Evolutionary conservation across 192 early-diverging fungal genomes (phyloP), one percentile per base, ranked within the genome.

Genomic region (Dimargaris cristalligena): DNA sequence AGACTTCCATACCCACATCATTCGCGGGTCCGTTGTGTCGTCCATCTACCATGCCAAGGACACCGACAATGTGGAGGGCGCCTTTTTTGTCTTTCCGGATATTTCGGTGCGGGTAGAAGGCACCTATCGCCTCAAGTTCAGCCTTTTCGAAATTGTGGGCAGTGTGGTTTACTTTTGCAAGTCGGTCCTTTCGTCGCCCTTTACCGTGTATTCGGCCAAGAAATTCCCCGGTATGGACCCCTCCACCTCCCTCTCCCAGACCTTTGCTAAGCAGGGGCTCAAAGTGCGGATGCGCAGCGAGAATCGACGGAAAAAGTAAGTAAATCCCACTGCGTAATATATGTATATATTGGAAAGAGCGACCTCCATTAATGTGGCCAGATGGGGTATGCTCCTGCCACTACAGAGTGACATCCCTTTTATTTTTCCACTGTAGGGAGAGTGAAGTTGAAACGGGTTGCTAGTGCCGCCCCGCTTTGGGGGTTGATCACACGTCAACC

Each of bases 171-270:
- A 84, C 64, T 90, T 88, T 69, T 96, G 90, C 72, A 84, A 87
- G 33, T 87, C 85, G 18, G 85, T 91, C 48, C 79, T 78, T 29
- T 92, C 92, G 0, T 81, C 88, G n/a, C 70, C 80, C 31, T 91
- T 93, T 63, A 80, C 81, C 20, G 90, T 92, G 0, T 92, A 88
- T 60, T 88, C 91, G 44, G 90, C 93, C 25, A 96, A 96, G 76
- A 89, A 88, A 64, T 96, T 96, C 57, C 93, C 93, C 4, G 93
- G 93, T 20, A 96, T 93, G 91, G 89, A 91, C 65, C 91, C 93
- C 66, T 91, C 90, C 3, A 96, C 93, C 1, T 78, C 74, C 60
- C 66, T 96, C 25, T 90, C 91, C 16, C 78, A 87, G 64, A 82
- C 84, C 8, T 94, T 97, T 81, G 94, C 94, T 13, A 91, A 97